A percentile compares a stretch with the other conserved stretches of the same genome.
These are phyloP conservation scores for Pistacia atlantica DNA, from an alignment of 345 rosid genomes.

Conservation along the genomic window DNA sequence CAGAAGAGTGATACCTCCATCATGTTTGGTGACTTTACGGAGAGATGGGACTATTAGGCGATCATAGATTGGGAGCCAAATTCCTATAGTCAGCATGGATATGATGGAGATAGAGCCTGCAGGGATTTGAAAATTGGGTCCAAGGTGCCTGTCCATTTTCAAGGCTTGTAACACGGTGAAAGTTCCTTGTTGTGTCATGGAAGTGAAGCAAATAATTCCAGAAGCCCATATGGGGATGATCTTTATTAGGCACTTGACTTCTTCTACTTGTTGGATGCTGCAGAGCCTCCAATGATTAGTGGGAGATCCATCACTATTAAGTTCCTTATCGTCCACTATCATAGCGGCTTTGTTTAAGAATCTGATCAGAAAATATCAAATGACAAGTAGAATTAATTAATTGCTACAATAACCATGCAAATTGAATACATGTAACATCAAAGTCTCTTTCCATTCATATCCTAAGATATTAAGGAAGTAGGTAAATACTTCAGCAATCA, in stretches of 20 bases:
- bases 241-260: slow-evolving; percentile 59
- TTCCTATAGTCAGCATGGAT: slow-evolving; percentile 46
- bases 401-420: not conserved
- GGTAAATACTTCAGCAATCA: not conserved
- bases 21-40: slow-evolving; percentile 38
- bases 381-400: too few relatives aligned
- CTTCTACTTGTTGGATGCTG: slow-evolving; percentile 73
- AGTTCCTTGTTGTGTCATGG: slow-evolving; percentile 49
- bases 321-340: slow-evolving; percentile 48
- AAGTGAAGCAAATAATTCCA: slow-evolving; percentile 40
- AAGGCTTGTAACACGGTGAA: slow-evolving; percentile 53
- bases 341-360: slow-evolving; percentile 70
- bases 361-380: slow-evolving; percentile 30
- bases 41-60: slow-evolving; percentile 46
- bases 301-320: slow-evolving; percentile 43
- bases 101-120: slow-evolving; percentile 44
- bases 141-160: slow-evolving; percentile 63
- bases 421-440: too few relatives aligned
- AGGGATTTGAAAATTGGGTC: slow-evolving; percentile 59
- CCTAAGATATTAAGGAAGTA: too few relatives aligned
- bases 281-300: slow-evolving; percentile 50
- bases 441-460: too few relatives aligned
- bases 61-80: slow-evolving; percentile 75
- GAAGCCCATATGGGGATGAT: slow-evolving; percentile 61
- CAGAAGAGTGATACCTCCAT: slow-evolving; percentile 58